phyloP scores from a whole-genome alignment of 2,329 filamentous ascomycete genomes.

The Fusarium sp. region DNA sequence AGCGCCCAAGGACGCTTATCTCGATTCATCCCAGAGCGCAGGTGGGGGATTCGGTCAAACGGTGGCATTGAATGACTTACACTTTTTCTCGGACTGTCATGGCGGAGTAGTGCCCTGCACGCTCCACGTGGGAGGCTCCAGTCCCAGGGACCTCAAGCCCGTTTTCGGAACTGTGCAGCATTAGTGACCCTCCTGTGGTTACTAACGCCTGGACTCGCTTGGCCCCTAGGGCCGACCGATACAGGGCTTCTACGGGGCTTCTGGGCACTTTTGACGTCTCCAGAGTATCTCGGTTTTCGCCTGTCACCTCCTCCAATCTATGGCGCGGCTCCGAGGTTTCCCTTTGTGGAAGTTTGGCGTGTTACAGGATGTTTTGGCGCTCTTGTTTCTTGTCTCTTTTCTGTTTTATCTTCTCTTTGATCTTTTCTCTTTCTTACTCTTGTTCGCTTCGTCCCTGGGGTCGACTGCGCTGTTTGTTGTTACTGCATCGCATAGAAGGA shows the following conservation, averaged over 20 bases:
- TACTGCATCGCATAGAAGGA: conserved; percentile 18
- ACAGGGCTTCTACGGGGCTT: conserved; percentile 26
- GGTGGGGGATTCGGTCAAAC: conserved; percentile 35
- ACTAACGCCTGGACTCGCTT: conserved; percentile 25
- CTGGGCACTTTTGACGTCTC: conserved; percentile 23
- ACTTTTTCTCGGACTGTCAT: conserved; percentile 36
- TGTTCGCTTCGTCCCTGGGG: background rate
- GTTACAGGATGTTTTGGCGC: conserved; percentile 20
- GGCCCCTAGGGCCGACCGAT: conserved; percentile 25
- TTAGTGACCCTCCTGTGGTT: conserved; percentile 34
- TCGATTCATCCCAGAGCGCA: conserved; percentile 27
- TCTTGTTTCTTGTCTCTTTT: conserved; percentile 4
- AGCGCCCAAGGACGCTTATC: conserved; percentile 1
- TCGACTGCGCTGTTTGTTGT: background rate
- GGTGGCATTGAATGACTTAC: conserved; percentile 40
- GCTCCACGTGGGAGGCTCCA: conserved; percentile 48
- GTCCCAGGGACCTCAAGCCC: conserved; percentile 31
- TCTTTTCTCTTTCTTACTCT: background rate
- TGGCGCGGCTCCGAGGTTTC: conserved; percentile 18
- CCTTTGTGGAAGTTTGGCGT: conserved; percentile 17
- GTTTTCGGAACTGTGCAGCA: conserved; percentile 45
- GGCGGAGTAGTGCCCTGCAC: conserved; percentile 45
- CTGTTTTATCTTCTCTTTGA: conserved; percentile 16
- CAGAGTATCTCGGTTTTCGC: conserved; percentile 10
- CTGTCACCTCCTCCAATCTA: conserved; percentile 31